Evolutionary conservation across 768 basidiomycete species (phyloP).

Genomic region (Amanita inopinata): DNA sequence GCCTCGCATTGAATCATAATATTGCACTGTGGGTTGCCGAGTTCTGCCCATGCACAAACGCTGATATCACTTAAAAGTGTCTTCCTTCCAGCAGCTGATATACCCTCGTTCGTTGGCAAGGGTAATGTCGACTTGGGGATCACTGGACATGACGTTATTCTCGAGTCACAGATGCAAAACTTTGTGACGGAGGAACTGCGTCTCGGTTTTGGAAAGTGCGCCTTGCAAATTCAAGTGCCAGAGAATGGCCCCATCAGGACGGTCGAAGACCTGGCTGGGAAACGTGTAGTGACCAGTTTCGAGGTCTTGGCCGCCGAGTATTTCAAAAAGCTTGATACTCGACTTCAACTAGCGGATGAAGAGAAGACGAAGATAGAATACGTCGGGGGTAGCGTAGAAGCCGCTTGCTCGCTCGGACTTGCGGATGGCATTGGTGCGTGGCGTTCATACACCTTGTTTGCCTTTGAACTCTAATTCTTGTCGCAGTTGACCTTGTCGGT

Average conservation of each 20-base stretch:
- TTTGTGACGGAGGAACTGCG: conserved; percentile 72
- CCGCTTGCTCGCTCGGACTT: conserved; percentile 90
- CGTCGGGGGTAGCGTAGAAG: conserved; percentile 96
- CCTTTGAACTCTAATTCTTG: conserved; percentile 8
- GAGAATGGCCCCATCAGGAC: conserved; percentile 59
- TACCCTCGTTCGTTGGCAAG: conserved; percentile 97
- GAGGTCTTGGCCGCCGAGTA: conserved; percentile 78
- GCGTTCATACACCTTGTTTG: conserved; percentile 2
- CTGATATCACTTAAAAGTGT: conserved; percentile 43
- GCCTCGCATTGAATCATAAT: conserved; percentile 85
- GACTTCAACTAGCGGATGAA: conserved; percentile 39
- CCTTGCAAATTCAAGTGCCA: conserved; percentile 85
- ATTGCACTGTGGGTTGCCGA: conserved; percentile 77
- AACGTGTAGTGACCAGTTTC: conserved; percentile 91
- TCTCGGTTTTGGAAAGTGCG: conserved; percentile 89
- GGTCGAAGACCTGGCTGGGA: conserved; percentile 77
- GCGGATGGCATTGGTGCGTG: conserved; percentile 91
- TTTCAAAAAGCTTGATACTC: conserved; percentile 58
- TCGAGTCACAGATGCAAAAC: conserved; percentile 77
- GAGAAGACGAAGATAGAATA: conserved; percentile 81
- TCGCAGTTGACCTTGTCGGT: conserved; percentile 90
- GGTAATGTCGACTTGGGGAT: conserved; percentile 96
- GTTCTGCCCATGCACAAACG: background rate
- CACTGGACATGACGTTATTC: conserved; percentile 95
- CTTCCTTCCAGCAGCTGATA: conserved; percentile 94